phyloP scores from a whole-genome alignment of 192 early-diverging fungal genomes.

The Coemansia sp. region DNA sequence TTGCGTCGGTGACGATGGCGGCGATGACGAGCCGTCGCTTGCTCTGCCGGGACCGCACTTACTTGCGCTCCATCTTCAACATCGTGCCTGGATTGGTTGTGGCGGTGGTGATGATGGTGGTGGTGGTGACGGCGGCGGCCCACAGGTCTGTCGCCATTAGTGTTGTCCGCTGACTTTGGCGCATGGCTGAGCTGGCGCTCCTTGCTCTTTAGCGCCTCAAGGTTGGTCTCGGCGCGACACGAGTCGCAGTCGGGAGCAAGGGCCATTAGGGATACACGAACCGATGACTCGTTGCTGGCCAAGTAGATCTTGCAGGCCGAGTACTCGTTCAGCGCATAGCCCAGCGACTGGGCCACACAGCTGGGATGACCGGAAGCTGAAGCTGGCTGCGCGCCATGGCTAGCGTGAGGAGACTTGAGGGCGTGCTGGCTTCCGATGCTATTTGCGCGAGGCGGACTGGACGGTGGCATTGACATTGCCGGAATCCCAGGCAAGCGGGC shows the following conservation, averaged over 20 bases:
- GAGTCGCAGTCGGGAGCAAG: slow-evolving; percentile 40
- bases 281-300: slow-evolving; percentile 28
- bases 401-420: background rate
- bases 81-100: background rate
- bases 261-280: slow-evolving; percentile 45
- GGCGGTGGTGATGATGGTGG: slow-evolving; percentile 9
- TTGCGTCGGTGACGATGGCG: slow-evolving; percentile 19
- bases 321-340: slow-evolving; percentile 34
- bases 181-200: slow-evolving; percentile 30
- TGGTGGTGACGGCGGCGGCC: slow-evolving; percentile 1
- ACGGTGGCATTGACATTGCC: background rate
- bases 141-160: background rate
- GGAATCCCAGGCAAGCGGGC: background rate
- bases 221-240: slow-evolving; percentile 16
- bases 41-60: background rate
- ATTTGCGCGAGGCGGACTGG: slow-evolving; percentile 1
- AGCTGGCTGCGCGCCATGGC: background rate
- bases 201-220: slow-evolving; percentile 23
- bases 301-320: slow-evolving; percentile 34
- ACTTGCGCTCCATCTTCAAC: background rate
- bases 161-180: background rate
- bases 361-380: background rate
- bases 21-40: background rate
- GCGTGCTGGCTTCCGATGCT: background rate
- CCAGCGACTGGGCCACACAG: slow-evolving; percentile 9